Conservation (phyloP, 2,329 filamentous ascomycete species). For the Acephala macrosclerotiorum region DNA sequence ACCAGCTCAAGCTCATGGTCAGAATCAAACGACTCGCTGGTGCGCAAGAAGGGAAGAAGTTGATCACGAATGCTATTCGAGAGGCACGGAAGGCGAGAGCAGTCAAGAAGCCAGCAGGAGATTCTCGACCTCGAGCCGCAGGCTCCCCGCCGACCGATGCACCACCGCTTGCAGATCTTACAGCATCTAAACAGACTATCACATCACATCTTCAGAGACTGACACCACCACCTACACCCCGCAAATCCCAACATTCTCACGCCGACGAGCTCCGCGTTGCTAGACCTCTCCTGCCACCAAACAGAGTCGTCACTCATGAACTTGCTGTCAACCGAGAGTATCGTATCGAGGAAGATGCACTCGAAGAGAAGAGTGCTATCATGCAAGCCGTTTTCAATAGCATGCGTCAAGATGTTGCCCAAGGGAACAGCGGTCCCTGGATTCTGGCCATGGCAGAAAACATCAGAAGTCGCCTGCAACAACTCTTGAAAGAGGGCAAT, state of each 20-base stretch:
- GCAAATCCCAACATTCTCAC: constrained; percentile 30
- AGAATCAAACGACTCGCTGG: constrained; percentile 82
- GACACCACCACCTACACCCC: constrained; percentile 61
- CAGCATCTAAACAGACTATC: constrained; percentile 49
- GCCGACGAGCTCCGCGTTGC: constrained; percentile 41
- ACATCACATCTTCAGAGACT: constrained; percentile 55
- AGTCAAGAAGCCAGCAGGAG: constrained; percentile 71
- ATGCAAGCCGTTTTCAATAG: constrained; percentile 63
- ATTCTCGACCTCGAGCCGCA: constrained; percentile 71
- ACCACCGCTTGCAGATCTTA: constrained; percentile 49
- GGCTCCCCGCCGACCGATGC: constrained; percentile 49
- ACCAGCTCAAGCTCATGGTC: constrained; percentile 80
- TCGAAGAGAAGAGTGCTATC: constrained; percentile 66
- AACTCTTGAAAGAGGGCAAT: constrained; percentile 73
- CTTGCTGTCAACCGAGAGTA: constrained; percentile 82
- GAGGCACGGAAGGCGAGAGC: constrained; percentile 72
- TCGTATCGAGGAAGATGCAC: constrained; percentile 70
- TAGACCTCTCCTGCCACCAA: constrained; percentile 69
- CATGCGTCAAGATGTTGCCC: constrained; percentile 68
- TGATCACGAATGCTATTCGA: constrained; percentile 78
- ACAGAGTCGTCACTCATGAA: constrained; percentile 79
- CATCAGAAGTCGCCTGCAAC: constrained; percentile 75
- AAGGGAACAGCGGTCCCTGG: constrained; percentile 70
- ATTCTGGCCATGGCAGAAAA: constrained; percentile 75
- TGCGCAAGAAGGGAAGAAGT: constrained; percentile 70